Evolutionary conservation across 1,284 basidiomycete genomes (phyloP).

Genomic region (Austroboletus rostrupii): DNA sequence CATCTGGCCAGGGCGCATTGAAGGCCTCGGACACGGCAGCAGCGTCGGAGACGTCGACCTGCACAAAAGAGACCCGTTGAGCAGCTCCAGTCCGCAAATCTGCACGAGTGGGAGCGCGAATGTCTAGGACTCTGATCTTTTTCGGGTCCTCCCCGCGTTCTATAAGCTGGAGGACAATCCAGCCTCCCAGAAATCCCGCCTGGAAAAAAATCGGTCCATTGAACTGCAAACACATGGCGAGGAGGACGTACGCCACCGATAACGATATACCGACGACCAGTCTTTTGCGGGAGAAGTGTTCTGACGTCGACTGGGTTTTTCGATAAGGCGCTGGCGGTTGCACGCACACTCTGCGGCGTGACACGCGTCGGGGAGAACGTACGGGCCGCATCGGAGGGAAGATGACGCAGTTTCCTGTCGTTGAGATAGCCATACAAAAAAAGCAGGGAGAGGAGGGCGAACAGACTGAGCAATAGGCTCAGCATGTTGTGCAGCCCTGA

Average conservation of each 20-base stretch:
- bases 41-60: slow-evolving; percentile 54
- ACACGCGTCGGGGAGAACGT: slow-evolving; percentile 46
- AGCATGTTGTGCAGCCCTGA: slow-evolving; percentile 14
- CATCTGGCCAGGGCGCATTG: slow-evolving; percentile 56
- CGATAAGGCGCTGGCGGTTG: slow-evolving; percentile 34
- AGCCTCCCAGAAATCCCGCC: slow-evolving; percentile 72
- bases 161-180: slow-evolving; percentile 66
- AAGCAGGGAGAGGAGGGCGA: slow-evolving; percentile 8
- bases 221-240: background rate
- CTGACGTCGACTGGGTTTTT: slow-evolving; percentile 31
- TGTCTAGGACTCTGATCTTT: slow-evolving; percentile 64
- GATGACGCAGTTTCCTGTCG: slow-evolving; percentile 43
- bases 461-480: slow-evolving; percentile 4
- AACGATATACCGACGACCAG: slow-evolving; percentile 54
- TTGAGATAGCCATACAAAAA: slow-evolving; percentile 49
- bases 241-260: slow-evolving; percentile 46
- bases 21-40: slow-evolving; percentile 56
- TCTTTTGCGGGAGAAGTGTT: slow-evolving; percentile 43
- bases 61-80: slow-evolving; percentile 50
- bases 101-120: slow-evolving; percentile 50
- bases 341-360: slow-evolving; percentile 37
- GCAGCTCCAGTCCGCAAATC: slow-evolving; percentile 50
- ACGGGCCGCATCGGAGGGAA: slow-evolving; percentile 40
- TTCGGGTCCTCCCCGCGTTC: slow-evolving; percentile 65
- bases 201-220: slow-evolving; percentile 24